phyloP scores from a whole-genome alignment of 1,284 basidiomycete genomes.

The Ceratorhiza oryzae-sativae region DNA sequence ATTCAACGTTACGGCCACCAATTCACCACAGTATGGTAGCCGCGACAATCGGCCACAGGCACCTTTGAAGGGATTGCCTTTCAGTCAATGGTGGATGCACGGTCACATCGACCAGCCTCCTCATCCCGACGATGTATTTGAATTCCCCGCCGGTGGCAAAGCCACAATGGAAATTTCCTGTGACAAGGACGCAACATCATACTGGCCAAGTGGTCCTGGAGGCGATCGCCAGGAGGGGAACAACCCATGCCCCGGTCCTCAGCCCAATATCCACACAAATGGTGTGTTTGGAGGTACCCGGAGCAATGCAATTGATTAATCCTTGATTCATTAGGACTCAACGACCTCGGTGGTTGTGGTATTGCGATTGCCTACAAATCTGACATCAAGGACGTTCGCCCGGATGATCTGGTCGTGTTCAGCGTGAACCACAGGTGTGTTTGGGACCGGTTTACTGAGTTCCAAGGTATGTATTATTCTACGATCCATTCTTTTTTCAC shows the following conservation, averaged over 20 bases:
- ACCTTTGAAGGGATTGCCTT: conserved; percentile 62
- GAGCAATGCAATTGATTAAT: background rate
- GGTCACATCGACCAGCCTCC: conserved; percentile 65
- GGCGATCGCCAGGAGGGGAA: conserved; percentile 24
- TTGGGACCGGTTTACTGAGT: conserved; percentile 69
- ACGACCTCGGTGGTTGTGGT: conserved; percentile 68
- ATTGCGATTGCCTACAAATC: conserved; percentile 74
- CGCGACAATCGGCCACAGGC: conserved; percentile 65
- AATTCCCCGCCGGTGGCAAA: conserved; percentile 62
- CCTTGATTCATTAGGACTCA: conserved; percentile 49
- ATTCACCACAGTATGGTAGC: conserved; percentile 52
- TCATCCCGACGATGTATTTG: conserved; percentile 61
- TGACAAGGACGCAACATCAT: conserved; percentile 52
- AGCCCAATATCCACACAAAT: background rate
- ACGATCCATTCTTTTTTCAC: background rate
- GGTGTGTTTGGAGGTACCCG: background rate
- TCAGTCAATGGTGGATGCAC: conserved; percentile 77
- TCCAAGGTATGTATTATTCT: conserved; percentile 50
- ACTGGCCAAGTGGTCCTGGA: conserved; percentile 40
- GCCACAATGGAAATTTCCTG: conserved; percentile 63
- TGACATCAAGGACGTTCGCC: conserved; percentile 61
- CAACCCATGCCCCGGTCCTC: conserved; percentile 13
- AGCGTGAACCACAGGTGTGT: conserved; percentile 76
- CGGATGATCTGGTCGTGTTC: conserved; percentile 74
- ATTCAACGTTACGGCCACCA: conserved; percentile 61